Evolutionary conservation across 768 basidiomycete species (phyloP).

Genomic region (Pleurotus tuber-regium): DNA sequence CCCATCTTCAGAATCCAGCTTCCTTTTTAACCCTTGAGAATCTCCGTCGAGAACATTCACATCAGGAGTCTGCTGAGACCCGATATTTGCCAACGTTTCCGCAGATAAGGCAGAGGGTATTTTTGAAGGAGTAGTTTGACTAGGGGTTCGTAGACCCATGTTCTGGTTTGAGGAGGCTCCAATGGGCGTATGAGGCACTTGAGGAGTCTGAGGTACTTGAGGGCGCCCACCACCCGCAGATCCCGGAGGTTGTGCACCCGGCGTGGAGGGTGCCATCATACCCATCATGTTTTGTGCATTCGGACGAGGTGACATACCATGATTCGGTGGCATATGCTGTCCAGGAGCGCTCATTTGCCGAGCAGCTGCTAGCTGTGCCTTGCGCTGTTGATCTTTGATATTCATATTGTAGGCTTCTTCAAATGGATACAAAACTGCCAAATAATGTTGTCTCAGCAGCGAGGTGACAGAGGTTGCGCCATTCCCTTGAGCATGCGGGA

Average conservation of each 20-base stretch:
- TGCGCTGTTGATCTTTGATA: slow-evolving; percentile 57
- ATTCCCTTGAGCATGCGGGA: slow-evolving; percentile 42
- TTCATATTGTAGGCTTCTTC: slow-evolving; percentile 70
- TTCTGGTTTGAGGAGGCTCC: not conserved
- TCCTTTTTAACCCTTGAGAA: slow-evolving; percentile 66
- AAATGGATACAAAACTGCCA: slow-evolving; percentile 62
- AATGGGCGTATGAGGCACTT: slow-evolving; percentile 4
- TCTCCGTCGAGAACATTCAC: slow-evolving; percentile 55
- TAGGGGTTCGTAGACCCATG: slow-evolving; percentile 8
- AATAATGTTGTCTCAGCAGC: slow-evolving; percentile 58
- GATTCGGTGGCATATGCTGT: slow-evolving; percentile 20
- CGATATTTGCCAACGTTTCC: slow-evolving; percentile 13
- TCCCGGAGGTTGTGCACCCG: not conserved
- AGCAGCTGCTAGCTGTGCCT: slow-evolving; percentile 41
- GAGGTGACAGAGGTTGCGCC: slow-evolving; percentile 48
- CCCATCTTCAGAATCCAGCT: slow-evolving; percentile 61
- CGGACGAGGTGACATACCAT: slow-evolving; percentile 16
- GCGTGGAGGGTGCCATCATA: slow-evolving; percentile 3
- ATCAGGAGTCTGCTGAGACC: slow-evolving; percentile 21
- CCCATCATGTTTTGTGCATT: slow-evolving; percentile 21
- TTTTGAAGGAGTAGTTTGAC: slow-evolving; percentile 20
- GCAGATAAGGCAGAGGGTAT: slow-evolving; percentile 12
- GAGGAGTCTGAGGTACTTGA: slow-evolving; percentile 27
- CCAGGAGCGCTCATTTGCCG: slow-evolving; percentile 34
- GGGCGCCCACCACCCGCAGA: slow-evolving; percentile 1